Conservation (phyloP, 257 asterid species). For the Cynanchum wilfordii region DNA sequence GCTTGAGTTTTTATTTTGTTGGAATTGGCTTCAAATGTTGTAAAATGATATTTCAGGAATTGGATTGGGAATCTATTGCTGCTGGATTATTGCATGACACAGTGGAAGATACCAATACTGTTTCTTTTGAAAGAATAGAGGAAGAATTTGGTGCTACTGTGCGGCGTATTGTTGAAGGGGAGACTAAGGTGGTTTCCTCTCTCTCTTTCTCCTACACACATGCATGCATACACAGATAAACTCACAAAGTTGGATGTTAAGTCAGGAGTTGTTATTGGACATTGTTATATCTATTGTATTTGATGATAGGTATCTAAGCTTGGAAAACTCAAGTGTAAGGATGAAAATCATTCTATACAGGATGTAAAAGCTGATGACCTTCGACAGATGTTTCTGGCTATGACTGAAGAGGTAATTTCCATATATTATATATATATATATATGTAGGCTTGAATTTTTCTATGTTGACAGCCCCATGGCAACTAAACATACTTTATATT, state of each 20-base stretch:
- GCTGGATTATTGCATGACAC: conserved; percentile 97
- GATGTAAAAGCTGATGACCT: conserved; percentile 98
- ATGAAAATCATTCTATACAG: conserved; percentile 70
- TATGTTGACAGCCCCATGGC: conserved; percentile 18
- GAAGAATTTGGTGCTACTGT: conserved; percentile 68
- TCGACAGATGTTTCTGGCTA: conserved; percentile 92
- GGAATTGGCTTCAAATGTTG: conserved; percentile 11
- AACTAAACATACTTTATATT: conserved; percentile 20
- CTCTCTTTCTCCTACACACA: background rate
- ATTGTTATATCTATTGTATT: conserved; percentile 9
- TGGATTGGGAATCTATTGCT: conserved; percentile 95
- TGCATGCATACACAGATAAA: background rate
- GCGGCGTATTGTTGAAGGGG: conserved; percentile 93
- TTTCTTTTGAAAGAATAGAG: conserved; percentile 81
- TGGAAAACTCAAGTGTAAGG: conserved; percentile 80
- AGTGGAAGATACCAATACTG: conserved; percentile 79
- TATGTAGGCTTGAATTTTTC: background rate
- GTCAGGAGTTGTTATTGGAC: background rate
- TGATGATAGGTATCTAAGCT: conserved; percentile 78
- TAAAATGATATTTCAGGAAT: conserved; percentile 45
- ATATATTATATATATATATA: background rate
- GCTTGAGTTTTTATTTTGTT: conserved; percentile 6
- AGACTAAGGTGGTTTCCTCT: conserved; percentile 73
- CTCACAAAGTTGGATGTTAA: conserved; percentile 1
- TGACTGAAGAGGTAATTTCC: conserved; percentile 81